These are phyloP conservation scores for Fusarium albidum DNA, from an alignment of 2,329 filamentous ascomycete species.

Conservation along the genomic window DNA sequence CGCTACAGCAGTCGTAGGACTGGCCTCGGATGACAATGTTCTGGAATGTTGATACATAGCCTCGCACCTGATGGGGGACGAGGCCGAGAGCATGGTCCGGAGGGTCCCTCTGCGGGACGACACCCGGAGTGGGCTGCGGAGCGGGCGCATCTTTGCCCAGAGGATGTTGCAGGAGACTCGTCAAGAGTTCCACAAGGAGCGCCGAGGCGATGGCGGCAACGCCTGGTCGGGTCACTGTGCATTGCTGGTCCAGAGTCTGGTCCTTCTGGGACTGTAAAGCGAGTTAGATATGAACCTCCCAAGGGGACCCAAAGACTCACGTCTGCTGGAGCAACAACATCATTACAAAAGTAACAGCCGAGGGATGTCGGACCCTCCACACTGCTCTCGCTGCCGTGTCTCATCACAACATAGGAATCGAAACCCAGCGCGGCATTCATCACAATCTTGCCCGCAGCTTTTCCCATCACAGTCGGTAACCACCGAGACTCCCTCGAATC, in stretches of 20 bases:
- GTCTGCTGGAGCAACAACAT: slow-evolving; percentile 93
- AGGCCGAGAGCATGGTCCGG: slow-evolving; percentile 69
- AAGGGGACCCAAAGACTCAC: slow-evolving; percentile 62
- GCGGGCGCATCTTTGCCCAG: slow-evolving; percentile 69
- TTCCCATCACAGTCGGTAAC: slow-evolving; percentile 96
- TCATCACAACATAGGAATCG: slow-evolving; percentile 97
- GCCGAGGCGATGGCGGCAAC: slow-evolving; percentile 93
- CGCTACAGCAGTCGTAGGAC: slow-evolving; percentile 83
- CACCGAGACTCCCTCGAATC: slow-evolving; percentile 94
- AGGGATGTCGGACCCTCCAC: slow-evolving; percentile 70
- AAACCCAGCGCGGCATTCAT: slow-evolving; percentile 97
- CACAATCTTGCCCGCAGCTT: slow-evolving; percentile 90
- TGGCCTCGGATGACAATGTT: slow-evolving; percentile 77
- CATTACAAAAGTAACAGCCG: slow-evolving; percentile 98
- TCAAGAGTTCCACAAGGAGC: slow-evolving; percentile 86
- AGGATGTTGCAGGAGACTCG: slow-evolving; percentile 88
- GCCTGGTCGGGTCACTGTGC: slow-evolving; percentile 93
- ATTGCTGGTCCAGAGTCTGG: slow-evolving; percentile 96
- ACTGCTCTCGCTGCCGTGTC: slow-evolving; percentile 77
- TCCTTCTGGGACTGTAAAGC: slow-evolving; percentile 82
- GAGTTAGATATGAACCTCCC: slow-evolving; percentile 8
- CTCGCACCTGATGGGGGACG: slow-evolving; percentile 82
- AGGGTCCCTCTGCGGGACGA: slow-evolving; percentile 62
- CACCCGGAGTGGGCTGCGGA: slow-evolving; percentile 53
- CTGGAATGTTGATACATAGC: slow-evolving; percentile 77